Percentiles rank a stretch among this genome's conserved stretches.
phyloP scores from a whole-genome alignment of 805 yeast genomes.

The Phaffomyces opuntiae region DNA sequence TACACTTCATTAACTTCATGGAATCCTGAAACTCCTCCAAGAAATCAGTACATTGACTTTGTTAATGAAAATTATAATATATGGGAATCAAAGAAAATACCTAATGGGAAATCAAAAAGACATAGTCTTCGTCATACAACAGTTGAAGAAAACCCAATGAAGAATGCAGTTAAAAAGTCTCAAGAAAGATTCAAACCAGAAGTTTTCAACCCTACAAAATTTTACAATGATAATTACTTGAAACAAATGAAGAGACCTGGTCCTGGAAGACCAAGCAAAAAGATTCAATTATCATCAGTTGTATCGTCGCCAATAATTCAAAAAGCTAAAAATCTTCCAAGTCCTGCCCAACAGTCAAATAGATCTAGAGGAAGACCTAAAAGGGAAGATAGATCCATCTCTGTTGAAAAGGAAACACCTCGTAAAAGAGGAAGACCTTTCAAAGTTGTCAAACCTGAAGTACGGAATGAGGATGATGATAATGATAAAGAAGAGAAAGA shows the following conservation, averaged over 20 bases:
- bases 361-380: background rate
- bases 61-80: conserved; percentile 15
- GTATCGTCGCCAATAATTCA: background rate
- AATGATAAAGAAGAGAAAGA: conserved; percentile 4
- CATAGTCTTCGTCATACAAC: conserved; percentile 17
- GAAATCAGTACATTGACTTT: conserved; percentile 26
- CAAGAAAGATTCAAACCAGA: conserved; percentile 10
- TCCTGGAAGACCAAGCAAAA: background rate
- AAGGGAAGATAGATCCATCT: background rate
- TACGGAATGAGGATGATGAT: conserved; percentile 2
- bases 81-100: conserved; percentile 17
- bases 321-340: background rate
- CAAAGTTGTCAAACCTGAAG: background rate
- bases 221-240: conserved; percentile 16
- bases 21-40: conserved; percentile 43
- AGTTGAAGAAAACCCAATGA: conserved; percentile 12
- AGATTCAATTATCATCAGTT: background rate
- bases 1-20: conserved; percentile 56
- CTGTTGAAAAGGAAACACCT: background rate
- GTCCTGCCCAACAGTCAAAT: background rate
- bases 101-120: conserved; percentile 14
- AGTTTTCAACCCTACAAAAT: conserved; percentile 17
- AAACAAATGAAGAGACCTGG: background rate
- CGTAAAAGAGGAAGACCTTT: background rate
- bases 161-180: conserved; percentile 9